Evolutionary conservation across 768 basidiomycete species (phyloP), one percentile per base, ranked within the genome.

Genomic region (Gautieria morchelliformis): DNA sequence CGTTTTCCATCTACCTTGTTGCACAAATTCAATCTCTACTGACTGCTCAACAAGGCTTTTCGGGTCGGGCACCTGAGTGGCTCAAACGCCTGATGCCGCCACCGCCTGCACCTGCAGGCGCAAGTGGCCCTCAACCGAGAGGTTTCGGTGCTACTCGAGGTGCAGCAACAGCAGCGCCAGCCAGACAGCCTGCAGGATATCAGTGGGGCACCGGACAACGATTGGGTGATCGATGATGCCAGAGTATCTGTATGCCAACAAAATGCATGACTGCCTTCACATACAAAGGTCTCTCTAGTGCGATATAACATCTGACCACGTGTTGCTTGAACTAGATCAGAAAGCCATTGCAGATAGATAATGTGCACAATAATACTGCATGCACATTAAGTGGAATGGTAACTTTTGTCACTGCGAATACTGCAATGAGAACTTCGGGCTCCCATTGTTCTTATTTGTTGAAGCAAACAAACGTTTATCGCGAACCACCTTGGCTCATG

Each of bases 41-140:
- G 30, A 19, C 24, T 52, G 41, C 48, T 32, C 41, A 42, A 49
- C 20, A 32, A 40, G 40, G 30, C 22, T 42, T 32, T 20, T 75
- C 66, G 56, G 80, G 70, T n/a, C 68, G 61, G 46, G 87, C 85
- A 22, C 86, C 85, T 9, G 64, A 60, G 33, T 90, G 82, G 85
- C 60, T 87, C 64, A 72, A 71, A 60, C 69, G 69, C 22, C 68
- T 74, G 56, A 71, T 85, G 59, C 81, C 79, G 4, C 74, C 63
- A 49, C 45, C 56, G 35, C 22, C 61, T 53, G 50, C 51, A 19
- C 61, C 61, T 52, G 40, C 62, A 19, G 53, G 45, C 8, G 22
- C 62, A 19, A 60, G 78, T 52, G 64, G 67, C 9, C 59, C 59
- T 5, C 63, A 68, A 33, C 66, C 66, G 8, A 69, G 72, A 30